phyloP scores from a whole-genome alignment of 495 filamentous ascomycete species.

The Daldinia bambusicola region DNA sequence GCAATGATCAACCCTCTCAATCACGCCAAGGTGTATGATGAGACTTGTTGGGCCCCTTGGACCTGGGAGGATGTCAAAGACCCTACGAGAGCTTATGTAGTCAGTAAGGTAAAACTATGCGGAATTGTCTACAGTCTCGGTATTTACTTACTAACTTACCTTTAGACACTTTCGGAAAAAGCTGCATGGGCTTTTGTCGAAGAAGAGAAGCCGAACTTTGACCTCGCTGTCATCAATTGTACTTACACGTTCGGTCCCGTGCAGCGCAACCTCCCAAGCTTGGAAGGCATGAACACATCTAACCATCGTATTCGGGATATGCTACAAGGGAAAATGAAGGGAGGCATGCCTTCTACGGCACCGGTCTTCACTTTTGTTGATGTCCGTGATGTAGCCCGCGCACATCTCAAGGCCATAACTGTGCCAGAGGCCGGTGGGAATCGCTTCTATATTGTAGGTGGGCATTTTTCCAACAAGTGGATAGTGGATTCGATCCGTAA shows the following conservation, averaged over 20 bases:
- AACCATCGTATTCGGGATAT: constrained; percentile 58
- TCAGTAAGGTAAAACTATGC: constrained; percentile 51
- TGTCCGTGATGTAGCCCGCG: constrained; percentile 60
- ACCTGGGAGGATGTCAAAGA: constrained; percentile 51
- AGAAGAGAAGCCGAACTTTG: constrained; percentile 48
- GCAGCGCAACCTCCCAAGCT: constrained; percentile 47
- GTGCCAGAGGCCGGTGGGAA: constrained; percentile 53
- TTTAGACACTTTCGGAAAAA: constrained; percentile 52
- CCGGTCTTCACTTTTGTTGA: constrained; percentile 62
- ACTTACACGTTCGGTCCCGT: constrained; percentile 59
- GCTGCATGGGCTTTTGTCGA: constrained; percentile 58
- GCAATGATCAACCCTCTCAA: constrained; percentile 52
- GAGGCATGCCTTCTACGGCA: constrained; percentile 47
- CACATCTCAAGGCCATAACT: constrained; percentile 53
- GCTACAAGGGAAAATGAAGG: constrained; percentile 47
- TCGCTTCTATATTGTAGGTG: constrained; percentile 57
- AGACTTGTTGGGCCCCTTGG: constrained; percentile 52
- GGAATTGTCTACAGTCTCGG: not conserved
- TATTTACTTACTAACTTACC: not conserved
- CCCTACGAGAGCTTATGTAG: constrained; percentile 49
- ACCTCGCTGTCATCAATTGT: constrained; percentile 57
- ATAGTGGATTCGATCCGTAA: constrained; percentile 50
- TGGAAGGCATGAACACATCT: constrained; percentile 56
- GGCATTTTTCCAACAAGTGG: constrained; percentile 54
- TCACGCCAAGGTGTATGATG: constrained; percentile 54